Base-by-base conservation (phyloP, 805 yeast species). In the Wickerhamomyces kurtzmanii region DNA sequence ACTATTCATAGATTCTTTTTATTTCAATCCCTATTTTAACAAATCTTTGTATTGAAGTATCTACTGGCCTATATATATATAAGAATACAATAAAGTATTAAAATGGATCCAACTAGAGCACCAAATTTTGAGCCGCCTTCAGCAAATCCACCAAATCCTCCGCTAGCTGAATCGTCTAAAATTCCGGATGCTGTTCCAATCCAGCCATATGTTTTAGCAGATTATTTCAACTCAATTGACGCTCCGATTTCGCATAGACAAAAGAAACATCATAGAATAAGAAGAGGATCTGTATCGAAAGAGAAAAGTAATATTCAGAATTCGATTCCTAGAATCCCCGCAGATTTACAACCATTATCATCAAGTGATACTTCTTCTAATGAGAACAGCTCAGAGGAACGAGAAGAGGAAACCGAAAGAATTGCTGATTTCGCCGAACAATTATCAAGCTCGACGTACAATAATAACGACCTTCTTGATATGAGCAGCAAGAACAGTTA, bases 101-200 rank as follows among this genome's bases (percentile, higher is more conserved):
- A n/a, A 23, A 86, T 86, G 97, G 97, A 87, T 51, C 97, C 97
- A 14, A 80, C 89, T 4, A 72, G 78, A 54, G 96, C 86, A 39
- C 94, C 95, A 12, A 75, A 85, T 51, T 87, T 85, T 53, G 73
- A 76, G 27, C 94, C 95, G 8, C 94, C 95, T 1, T 74, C 85
- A 11, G 66, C 75, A 30, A 68, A 73, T 38, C 71, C 71, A 26
- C 59, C 71, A 32, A 54, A 68, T 28, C 85, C 86, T 6, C 68
- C 74, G 5, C 59, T 77, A 4, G 78, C 82, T 9, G 79, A 83
- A 4, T 62, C 75, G 3, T 71, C 75, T 1, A 59, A 66, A 32
- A 82, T 82, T 36, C 94, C 95, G 1, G 67, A 70, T 35, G 68
- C 75, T 23, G 69, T 68, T 23, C 94, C 94, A 4, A 83, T 84